A percentile compares a stretch with the other conserved stretches of the same genome.
Evolutionary conservation across 2,329 filamentous ascomycete genomes (phyloP).

Genomic region (Boeremia lycopersici): DNA sequence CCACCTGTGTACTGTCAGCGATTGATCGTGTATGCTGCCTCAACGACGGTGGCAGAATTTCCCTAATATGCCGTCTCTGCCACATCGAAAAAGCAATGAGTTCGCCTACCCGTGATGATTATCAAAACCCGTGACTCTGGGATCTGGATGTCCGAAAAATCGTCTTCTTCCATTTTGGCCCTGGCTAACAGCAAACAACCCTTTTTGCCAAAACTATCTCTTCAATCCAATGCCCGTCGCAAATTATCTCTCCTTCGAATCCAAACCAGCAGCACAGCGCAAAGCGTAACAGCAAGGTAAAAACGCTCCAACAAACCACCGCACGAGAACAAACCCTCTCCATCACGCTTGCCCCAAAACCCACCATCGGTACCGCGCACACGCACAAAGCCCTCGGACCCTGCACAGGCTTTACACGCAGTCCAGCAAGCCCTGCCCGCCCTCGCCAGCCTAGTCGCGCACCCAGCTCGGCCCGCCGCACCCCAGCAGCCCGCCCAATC

Average conservation of each 20-base stretch:
- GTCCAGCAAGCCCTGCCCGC: background rate
- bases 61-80: background rate
- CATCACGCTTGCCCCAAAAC: slow-evolving; percentile 5
- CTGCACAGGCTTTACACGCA: background rate
- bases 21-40: background rate
- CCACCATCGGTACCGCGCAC: slow-evolving; percentile 12
- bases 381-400: background rate
- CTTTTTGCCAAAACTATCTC: slow-evolving; percentile 13
- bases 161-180: slow-evolving; percentile 12
- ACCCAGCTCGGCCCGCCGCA: background rate
- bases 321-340: background rate
- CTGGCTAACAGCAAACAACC: background rate
- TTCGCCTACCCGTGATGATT: slow-evolving; percentile 76
- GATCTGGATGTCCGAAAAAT: slow-evolving; percentile 38
- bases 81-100: background rate
- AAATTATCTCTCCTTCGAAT: background rate
- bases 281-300: slow-evolving; percentile 7
- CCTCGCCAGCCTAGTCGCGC: background rate
- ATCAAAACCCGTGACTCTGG: slow-evolving; percentile 84
- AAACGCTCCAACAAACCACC: slow-evolving; percentile 6
- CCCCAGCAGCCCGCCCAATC: slow-evolving; percentile 7
- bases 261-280: background rate
- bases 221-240: background rate
- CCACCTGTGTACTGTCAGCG: slow-evolving; percentile 54
- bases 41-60: background rate